Evolutionary conservation across 2,329 filamentous ascomycete genomes (phyloP).

Genomic region (Aspergillus aculeatus): DNA sequence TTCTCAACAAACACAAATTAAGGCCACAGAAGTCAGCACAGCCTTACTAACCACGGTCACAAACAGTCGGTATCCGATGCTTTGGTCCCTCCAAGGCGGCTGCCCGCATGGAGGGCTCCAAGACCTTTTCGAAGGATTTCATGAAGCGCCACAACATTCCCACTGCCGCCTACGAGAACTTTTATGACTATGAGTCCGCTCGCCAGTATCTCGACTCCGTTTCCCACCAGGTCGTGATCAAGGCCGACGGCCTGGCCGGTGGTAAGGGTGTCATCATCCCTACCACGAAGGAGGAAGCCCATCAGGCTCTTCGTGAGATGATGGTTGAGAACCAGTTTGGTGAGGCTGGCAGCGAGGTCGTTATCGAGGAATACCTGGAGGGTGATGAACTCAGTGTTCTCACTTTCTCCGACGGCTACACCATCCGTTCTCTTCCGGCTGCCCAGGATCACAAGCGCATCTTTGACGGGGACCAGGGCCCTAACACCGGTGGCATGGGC

Average conservation of each 20-base stretch:
- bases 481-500: slow-evolving; percentile 97
- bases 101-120: slow-evolving; percentile 90
- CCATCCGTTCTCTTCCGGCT: slow-evolving; percentile 77
- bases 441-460: slow-evolving; percentile 97
- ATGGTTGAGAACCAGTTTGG: slow-evolving; percentile 90
- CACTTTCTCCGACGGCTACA: slow-evolving; percentile 86
- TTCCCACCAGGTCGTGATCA: slow-evolving; percentile 79
- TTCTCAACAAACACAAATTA: neutral
- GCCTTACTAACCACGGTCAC: neutral
- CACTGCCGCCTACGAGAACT: slow-evolving; percentile 88
- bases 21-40: neutral
- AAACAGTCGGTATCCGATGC: slow-evolving; percentile 66
- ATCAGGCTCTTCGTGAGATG: slow-evolving; percentile 77
- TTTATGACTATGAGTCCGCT: slow-evolving; percentile 72
- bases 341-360: slow-evolving; percentile 80
- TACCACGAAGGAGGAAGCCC: slow-evolving; percentile 75
- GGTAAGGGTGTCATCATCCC: slow-evolving; percentile 96
- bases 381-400: slow-evolving; percentile 92
- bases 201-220: slow-evolving; percentile 70
- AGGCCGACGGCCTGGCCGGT: slow-evolving; percentile 85
- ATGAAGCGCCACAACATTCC: slow-evolving; percentile 90
- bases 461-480: slow-evolving; percentile 82
- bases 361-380: slow-evolving; percentile 89
- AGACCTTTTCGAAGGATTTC: slow-evolving; percentile 96
- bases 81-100: slow-evolving; percentile 86